Percentiles rank a stretch among this genome's conserved stretches.
Evolutionary conservation across 2,329 filamentous ascomycete genomes (phyloP).

Genomic region (Aureobasidium sp.): DNA sequence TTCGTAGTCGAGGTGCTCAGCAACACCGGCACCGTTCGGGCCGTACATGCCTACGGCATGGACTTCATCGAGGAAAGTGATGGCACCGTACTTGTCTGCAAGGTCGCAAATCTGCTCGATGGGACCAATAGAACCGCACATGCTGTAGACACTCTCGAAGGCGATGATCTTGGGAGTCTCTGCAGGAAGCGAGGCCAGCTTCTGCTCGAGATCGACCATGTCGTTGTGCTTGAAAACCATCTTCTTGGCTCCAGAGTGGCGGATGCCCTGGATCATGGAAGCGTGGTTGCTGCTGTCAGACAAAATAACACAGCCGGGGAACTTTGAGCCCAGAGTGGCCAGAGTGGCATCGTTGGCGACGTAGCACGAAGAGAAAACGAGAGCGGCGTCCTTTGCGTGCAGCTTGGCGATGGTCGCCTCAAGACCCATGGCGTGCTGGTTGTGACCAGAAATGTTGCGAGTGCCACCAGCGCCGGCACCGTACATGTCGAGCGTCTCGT

Average conservation of each 20-base stretch:
- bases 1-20: constrained; percentile 93
- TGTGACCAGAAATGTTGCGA: constrained; percentile 96
- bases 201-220: constrained; percentile 82
- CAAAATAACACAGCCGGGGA: constrained; percentile 95
- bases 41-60: constrained; percentile 99
- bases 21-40: constrained; percentile 88
- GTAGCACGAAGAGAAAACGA: constrained; percentile 97
- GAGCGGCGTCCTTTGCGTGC: constrained; percentile 82
- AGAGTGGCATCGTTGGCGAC: constrained; percentile 97
- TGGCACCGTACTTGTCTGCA: constrained; percentile 92
- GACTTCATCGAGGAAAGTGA: constrained; percentile 97
- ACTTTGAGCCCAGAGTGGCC: constrained; percentile 90
- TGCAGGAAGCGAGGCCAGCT: constrained; percentile 78
- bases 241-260: constrained; percentile 94
- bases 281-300: constrained; percentile 97
- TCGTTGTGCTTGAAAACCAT: constrained; percentile 99
- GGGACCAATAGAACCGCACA: constrained; percentile 95
- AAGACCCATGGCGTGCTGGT: constrained; percentile 81
- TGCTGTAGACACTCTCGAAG: constrained; percentile 98
- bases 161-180: constrained; percentile 95
- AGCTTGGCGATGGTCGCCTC: constrained; percentile 78
- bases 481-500: constrained; percentile 88
- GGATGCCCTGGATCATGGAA: constrained; percentile 98
- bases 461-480: constrained; percentile 93
- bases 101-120: constrained; percentile 95